These are phyloP conservation scores for Gaultheria prostrata DNA, from an alignment of 148 eudicot genomes.

Conservation along the genomic window DNA sequence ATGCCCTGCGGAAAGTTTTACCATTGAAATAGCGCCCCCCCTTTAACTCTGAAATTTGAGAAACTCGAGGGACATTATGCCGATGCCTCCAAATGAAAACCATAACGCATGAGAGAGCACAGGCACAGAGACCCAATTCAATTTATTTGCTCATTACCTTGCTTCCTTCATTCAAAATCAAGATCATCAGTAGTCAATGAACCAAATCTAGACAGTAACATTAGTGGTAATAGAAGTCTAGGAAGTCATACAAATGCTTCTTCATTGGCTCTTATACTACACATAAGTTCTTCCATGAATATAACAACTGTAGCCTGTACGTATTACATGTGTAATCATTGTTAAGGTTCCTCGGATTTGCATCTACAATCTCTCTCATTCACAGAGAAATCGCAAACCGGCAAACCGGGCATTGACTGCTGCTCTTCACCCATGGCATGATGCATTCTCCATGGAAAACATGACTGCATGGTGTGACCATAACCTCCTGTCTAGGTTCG, in stretches of 20 bases:
- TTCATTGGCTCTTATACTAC: background rate
- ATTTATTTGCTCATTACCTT: background rate
- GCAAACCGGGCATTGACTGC: conserved; percentile 67
- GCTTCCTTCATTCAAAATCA: background rate
- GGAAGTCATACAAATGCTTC: background rate
- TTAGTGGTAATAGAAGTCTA: background rate
- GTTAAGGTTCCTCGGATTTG: background rate
- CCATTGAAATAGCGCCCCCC: background rate
- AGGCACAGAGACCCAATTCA: background rate
- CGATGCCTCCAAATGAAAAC: background rate
- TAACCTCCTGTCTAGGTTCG: conserved; percentile 45
- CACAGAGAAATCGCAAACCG: conserved; percentile 34
- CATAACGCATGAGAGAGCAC: background rate
- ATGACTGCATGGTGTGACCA: conserved; percentile 63
- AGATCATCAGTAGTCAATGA: background rate
- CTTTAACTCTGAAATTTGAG: background rate
- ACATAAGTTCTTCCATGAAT: background rate
- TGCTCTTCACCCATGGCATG: conserved; percentile 70
- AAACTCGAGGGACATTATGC: background rate
- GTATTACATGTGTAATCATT: background rate
- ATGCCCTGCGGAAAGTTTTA: background rate
- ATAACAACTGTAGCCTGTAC: background rate
- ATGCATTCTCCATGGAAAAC: conserved; percentile 84
- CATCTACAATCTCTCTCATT: background rate
- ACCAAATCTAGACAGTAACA: background rate